Base-by-base conservation (phyloP, 2,329 filamentous ascomycete species). In the Cryphonectria nitschkei region DNA sequence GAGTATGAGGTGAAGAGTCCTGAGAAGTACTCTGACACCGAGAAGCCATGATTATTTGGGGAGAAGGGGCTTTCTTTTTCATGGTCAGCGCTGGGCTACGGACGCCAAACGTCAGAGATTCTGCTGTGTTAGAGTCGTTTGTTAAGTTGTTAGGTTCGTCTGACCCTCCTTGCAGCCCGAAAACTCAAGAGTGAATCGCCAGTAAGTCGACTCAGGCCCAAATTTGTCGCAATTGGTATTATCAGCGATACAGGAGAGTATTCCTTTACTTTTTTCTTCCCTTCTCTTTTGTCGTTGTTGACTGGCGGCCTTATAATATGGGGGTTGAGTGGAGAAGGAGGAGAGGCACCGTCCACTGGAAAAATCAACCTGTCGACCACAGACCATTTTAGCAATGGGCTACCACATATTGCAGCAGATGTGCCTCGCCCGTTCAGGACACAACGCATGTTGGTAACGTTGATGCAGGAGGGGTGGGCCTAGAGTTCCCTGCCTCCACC, bases 401-500 rank as follows among this genome's bases (percentile, higher is more conserved):
- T 26, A 63, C 37, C 39, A 37, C 37, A 63, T 32, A 54, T 58
- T 52, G 43, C 14, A 54, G 26, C 61, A 66, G 43, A 65, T 32
- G 34, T 46, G 6, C 52, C 29, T 61, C 65, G 22, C 32, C 46
- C 11, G 9, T 65, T n/a, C 29, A 66, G 50, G 26, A 16, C 56
- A 19, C 64, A 54, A 26, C 34, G 63, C 37, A 66, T 43, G 65
- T 62, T 32, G 68, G 66, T 37, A 56, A 66, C 46, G 37, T 62
- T 65, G 46, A 70, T 34, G 65, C 22, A 43, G 65, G 29, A 54
- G 54, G 64, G 29, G 64, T 68, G 56, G 65, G 43, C 61, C 58
- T 68, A 62, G 54, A 37, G 41, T 54, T 61, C 29, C 54, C 61
- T 56, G 71, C 65, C 34, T 72, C 43, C 54, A 68, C 60, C 61